A percentile compares a stretch with the other conserved stretches of the same genome.
Conservation (phyloP, 108 stramenopile species). For the Epipyxis sp. region DNA sequence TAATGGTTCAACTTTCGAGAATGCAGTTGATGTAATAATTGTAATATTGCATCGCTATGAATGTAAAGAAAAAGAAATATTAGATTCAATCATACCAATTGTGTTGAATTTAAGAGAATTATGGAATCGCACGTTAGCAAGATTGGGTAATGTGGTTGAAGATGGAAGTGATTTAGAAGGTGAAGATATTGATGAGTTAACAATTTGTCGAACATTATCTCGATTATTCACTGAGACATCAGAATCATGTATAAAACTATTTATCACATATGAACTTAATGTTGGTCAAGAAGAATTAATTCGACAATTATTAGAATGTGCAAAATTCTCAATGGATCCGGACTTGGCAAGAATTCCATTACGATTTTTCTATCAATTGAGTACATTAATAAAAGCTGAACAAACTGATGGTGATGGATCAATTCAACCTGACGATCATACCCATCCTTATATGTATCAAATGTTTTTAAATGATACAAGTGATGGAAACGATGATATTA, state of each 20-base stretch:
- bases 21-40: conserved; percentile 14
- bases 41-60: neutral
- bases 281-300: conserved; percentile 8
- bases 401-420: neutral
- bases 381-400: neutral
- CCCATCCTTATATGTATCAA: no score
- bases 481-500: no score
- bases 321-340: neutral
- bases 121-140: neutral
- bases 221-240: conserved; percentile 19
- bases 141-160: neutral
- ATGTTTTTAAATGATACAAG: no score
- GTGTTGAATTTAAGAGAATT: neutral
- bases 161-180: neutral
- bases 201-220: neutral
- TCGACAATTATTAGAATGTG: conserved; percentile 18
- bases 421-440: no score
- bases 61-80: neutral
- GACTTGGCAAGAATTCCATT: conserved; percentile 22
- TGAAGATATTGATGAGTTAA: neutral
- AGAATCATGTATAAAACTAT: neutral
- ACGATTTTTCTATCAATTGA: conserved; percentile 19
- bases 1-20: neutral
- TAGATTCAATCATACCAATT: neutral
- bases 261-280: neutral